Conservation (phyloP, 768 basidiomycete genomes). For the Lactarius akahatsu region DNA sequence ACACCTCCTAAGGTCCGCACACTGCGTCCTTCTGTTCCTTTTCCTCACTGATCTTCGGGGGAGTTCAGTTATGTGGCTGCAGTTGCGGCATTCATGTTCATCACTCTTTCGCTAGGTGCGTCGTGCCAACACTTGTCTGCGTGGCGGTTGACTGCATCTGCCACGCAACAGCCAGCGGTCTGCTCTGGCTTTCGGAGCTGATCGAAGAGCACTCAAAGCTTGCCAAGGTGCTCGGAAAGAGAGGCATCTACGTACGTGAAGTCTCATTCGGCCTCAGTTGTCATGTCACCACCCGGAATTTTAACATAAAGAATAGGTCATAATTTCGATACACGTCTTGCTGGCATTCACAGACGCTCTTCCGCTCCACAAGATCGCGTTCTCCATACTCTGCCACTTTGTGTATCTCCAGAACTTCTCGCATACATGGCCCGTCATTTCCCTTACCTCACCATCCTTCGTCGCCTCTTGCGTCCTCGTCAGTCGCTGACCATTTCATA, state of each 20-base stretch:
- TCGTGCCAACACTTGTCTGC: slow-evolving; percentile 9
- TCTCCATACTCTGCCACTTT: slow-evolving; percentile 81
- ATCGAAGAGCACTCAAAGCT: slow-evolving; percentile 89
- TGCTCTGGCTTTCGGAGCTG: slow-evolving; percentile 90
- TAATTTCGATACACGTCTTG: slow-evolving; percentile 74
- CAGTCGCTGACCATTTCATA: slow-evolving; percentile 85
- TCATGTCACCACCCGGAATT: background rate
- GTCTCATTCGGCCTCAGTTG: background rate
- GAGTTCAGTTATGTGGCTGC: slow-evolving; percentile 66
- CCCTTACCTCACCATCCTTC: slow-evolving; percentile 81
- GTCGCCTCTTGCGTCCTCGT: slow-evolving; percentile 83
- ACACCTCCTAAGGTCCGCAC: slow-evolving; percentile 57
- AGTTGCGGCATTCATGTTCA: slow-evolving; percentile 78
- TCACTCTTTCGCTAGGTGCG: slow-evolving; percentile 88
- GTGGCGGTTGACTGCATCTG: background rate
- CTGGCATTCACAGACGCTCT: slow-evolving; percentile 81
- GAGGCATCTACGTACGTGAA: slow-evolving; percentile 79
- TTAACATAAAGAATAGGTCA: slow-evolving; percentile 47
- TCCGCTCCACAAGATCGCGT: slow-evolving; percentile 68
- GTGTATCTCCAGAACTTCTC: slow-evolving; percentile 95
- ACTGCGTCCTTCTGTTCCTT: slow-evolving; percentile 6
- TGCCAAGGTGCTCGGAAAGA: slow-evolving; percentile 80
- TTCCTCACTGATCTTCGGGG: slow-evolving; percentile 11
- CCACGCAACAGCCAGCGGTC: slow-evolving; percentile 70
- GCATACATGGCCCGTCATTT: slow-evolving; percentile 86